These are phyloP conservation scores for Bothriochloa decipiens DNA, from an alignment of 176 grass and related monocot species.

Conservation along the genomic window DNA sequence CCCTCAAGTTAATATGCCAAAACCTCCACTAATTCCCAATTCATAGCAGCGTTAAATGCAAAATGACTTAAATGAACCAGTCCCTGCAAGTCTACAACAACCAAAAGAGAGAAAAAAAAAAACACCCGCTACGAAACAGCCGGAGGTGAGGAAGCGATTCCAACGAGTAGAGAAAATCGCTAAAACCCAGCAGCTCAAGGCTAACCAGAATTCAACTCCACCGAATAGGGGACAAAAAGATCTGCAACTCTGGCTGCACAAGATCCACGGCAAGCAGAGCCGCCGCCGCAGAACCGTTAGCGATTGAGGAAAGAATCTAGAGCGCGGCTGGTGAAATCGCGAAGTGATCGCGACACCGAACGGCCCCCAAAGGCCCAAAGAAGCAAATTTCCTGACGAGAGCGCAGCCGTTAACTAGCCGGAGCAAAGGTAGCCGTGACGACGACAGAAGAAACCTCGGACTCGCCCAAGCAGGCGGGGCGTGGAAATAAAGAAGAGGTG, in stretches of 20 bases:
- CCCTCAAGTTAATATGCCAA: neutral
- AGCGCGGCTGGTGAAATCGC: neutral
- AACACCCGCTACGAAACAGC: neutral
- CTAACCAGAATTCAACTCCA: neutral
- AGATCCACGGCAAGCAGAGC: slow-evolving; percentile 35
- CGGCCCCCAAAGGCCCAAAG: neutral
- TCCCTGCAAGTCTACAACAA: neutral
- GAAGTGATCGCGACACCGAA: neutral
- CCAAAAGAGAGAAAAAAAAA: neutral
- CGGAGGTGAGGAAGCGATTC: neutral
- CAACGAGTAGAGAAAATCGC: neutral
- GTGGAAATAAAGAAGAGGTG: too few relatives aligned
- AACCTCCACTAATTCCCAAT: neutral
- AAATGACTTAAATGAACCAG: neutral
- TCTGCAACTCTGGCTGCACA: neutral
- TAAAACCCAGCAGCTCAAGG: neutral
- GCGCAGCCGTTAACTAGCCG: neutral
- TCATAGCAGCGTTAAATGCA: neutral
- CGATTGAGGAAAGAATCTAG: slow-evolving; percentile 7
- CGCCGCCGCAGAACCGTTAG: neutral
- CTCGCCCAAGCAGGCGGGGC: too few relatives aligned
- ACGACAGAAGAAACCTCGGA: slow-evolving; percentile 1
- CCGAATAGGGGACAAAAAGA: neutral
- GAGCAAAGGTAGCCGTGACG: neutral
- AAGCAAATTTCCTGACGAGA: neutral